Evolutionary conservation across 352 stramenopile species (phyloP), one percentile per base, ranked within the genome.

Genomic region (Phytophthora litchii): DNA sequence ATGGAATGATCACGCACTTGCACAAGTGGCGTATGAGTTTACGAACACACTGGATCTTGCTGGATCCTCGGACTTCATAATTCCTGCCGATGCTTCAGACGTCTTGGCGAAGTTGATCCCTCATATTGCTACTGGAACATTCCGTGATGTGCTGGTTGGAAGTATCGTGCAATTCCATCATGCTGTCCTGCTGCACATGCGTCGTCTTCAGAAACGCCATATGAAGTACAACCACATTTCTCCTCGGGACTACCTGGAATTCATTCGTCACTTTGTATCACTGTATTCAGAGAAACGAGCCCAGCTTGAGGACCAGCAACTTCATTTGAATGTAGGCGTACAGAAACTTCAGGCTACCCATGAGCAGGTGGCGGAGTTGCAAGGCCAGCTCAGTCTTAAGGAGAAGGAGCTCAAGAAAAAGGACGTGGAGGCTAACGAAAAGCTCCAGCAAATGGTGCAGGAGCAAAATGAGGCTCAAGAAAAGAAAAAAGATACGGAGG

Each of bases 261-360:
- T 97, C 36, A 96, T 97, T 52, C 83, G 88, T 13, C 89, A 97
- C 53, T 97, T 96, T 46, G 78, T 97, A 20, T 74, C 74, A 21
- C 60, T 97, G 13, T 96, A 98, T 48, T 96, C 86, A n/a, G 88
- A 97, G 54, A 94, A 97, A 55, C 83, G 95, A 47, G 88, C 78
- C 9, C 80, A 97, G 43, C 68, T 99, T 27, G 95, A 98, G 59
- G 95, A 99, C 32, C 93, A 98, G 66, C 95, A 99, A 63, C 83
- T 99, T 46, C 97, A 99, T 74, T 87, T 99, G 37, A 99, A 99
- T 69, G 91, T 99, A 8, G 98, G 98, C 49, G 89, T 99, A 13
- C 84, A 97, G 41, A 99, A 99, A 70, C 82, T 99, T 8, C 83
- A 90, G 36, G 96, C 98, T 54, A 99, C 98, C 3, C 95, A 99